Evolutionary conservation across 768 basidiomycete species (phyloP).

Genomic region (Guyanaporus albipodus): DNA sequence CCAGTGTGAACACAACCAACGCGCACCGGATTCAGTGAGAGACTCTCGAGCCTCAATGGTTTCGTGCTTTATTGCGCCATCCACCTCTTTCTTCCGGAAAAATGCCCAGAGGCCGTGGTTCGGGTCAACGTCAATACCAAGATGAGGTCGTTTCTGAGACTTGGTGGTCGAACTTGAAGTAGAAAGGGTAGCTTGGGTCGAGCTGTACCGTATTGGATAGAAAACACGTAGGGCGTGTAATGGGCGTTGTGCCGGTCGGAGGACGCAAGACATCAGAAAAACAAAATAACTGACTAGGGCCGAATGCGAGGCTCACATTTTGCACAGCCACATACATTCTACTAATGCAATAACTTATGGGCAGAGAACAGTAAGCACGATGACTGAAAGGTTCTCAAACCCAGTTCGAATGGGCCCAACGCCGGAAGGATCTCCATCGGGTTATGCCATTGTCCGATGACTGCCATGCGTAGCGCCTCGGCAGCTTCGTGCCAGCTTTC

Average conservation of each 20-base stretch:
- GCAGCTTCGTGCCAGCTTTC: too few relatives aligned
- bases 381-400: too few relatives aligned
- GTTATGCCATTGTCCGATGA: too few relatives aligned
- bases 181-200: conserved; percentile 10
- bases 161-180: conserved; percentile 9
- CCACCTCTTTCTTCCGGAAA: conserved; percentile 56
- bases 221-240: conserved; percentile 14
- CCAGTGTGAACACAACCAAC: background rate
- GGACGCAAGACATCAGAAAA: conserved; percentile 22
- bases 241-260: conserved; percentile 21
- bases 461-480: too few relatives aligned
- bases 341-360: too few relatives aligned
- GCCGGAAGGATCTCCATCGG: too few relatives aligned
- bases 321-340: conserved; percentile 21
- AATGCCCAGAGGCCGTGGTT: conserved; percentile 78
- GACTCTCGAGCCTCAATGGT: conserved; percentile 36
- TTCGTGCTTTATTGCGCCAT: conserved; percentile 54
- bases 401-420: too few relatives aligned
- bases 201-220: conserved; percentile 18
- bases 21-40: conserved; percentile 37
- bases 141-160: conserved; percentile 40
- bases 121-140: conserved; percentile 43
- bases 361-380: too few relatives aligned
- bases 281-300: background rate
- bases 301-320: too few relatives aligned